Conservation (phyloP, 2,329 filamentous ascomycete genomes). For the Colletotrichum aenigma region DNA sequence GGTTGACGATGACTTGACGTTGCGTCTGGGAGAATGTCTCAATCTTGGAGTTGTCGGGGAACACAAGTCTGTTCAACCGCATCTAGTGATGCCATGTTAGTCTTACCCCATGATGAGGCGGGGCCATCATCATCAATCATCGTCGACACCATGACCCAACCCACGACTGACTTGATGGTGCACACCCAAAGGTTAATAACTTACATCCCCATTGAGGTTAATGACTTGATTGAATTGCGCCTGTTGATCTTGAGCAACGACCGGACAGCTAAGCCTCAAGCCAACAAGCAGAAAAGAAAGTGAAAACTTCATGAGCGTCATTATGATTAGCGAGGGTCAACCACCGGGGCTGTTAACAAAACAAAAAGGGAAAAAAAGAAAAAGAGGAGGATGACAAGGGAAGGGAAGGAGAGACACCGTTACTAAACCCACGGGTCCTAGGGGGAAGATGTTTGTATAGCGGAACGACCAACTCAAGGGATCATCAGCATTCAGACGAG, state of each 20-base stretch:
- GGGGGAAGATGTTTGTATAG: slow-evolving; percentile 15
- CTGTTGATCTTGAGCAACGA: slow-evolving; percentile 16
- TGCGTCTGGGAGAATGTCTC: slow-evolving; percentile 26
- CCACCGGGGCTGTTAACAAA: slow-evolving; percentile 14
- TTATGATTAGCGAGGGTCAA: slow-evolving; percentile 24
- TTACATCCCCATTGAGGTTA: slow-evolving; percentile 26
- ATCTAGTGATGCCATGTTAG: slow-evolving; percentile 14
- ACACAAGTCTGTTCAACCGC: slow-evolving; percentile 22
- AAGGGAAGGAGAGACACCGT: slow-evolving; percentile 21
- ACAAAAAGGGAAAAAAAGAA: not conserved
- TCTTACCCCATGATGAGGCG: not conserved
- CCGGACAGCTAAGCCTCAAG: slow-evolving; percentile 13
- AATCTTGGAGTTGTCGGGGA: slow-evolving; percentile 25
- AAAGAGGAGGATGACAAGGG: slow-evolving; percentile 3
- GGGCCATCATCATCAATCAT: not conserved
- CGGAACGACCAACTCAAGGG: not conserved
- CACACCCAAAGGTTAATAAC: not conserved
- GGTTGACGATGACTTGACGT: slow-evolving; percentile 24
- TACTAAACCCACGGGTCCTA: slow-evolving; percentile 21
- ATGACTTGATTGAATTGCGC: slow-evolving; percentile 25
- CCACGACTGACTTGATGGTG: not conserved
- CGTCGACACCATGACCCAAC: not conserved
- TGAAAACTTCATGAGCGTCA: slow-evolving; percentile 20
- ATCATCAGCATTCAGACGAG: slow-evolving; percentile 9
- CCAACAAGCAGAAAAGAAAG: slow-evolving; percentile 16